Conservation (phyloP, 805 yeast genomes). For the Yamadazyma kitorensis region DNA sequence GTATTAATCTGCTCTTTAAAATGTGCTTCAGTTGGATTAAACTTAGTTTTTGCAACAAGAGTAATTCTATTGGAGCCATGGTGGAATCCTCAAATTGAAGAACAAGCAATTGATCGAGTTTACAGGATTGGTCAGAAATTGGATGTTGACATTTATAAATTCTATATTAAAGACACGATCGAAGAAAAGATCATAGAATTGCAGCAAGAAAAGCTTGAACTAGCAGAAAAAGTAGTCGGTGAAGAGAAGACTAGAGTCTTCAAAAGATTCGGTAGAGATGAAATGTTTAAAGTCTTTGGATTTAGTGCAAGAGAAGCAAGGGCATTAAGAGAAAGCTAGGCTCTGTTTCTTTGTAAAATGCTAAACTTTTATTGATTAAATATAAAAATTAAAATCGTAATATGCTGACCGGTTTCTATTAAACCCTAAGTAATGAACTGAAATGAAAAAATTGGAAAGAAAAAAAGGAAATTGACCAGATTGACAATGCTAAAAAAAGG, state of each 20-base stretch:
- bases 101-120: conserved; percentile 84
- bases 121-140: conserved; percentile 81
- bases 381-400: too few relatives aligned
- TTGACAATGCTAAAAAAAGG: too few relatives aligned
- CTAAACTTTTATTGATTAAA: too few relatives aligned
- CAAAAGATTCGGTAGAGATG: too few relatives aligned
- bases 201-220: conserved; percentile 57
- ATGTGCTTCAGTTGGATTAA: conserved; percentile 89
- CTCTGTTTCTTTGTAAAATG: too few relatives aligned
- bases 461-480: too few relatives aligned
- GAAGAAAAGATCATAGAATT: conserved; percentile 81
- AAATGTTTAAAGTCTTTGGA: too few relatives aligned
- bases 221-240: too few relatives aligned
- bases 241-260: too few relatives aligned
- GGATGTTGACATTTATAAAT: conserved; percentile 66
- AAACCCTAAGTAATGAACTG: conserved; percentile 2
- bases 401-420: too few relatives aligned
- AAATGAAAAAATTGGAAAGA: not conserved
- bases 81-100: conserved; percentile 68
- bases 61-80: conserved; percentile 89
- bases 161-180: conserved; percentile 71
- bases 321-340: too few relatives aligned
- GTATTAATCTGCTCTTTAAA: conserved; percentile 27
- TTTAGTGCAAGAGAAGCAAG: too few relatives aligned
- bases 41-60: conserved; percentile 71